Percentiles rank a stretch among this genome's conserved stretches.
Evolutionary conservation across 768 basidiomycete species (phyloP).

Genomic region (Tulasnella sp.): DNA sequence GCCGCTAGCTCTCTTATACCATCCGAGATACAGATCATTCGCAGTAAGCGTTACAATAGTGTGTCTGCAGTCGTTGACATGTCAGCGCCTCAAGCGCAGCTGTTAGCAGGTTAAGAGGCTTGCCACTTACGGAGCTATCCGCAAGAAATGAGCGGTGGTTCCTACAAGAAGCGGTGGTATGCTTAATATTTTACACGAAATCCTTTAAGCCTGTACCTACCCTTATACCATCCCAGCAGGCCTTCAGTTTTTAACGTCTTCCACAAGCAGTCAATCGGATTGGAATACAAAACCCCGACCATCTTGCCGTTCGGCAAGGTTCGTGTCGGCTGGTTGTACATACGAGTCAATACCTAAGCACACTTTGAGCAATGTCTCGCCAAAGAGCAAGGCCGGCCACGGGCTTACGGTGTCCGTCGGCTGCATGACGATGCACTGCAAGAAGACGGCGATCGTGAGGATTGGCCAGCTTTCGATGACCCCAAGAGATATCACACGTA

Average conservation of each 20-base stretch:
- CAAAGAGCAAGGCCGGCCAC: constrained; percentile 6
- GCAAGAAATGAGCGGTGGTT: constrained; percentile 84
- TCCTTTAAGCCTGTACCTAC: too few species aligned
- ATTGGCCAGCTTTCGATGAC: not conserved
- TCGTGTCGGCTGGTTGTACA: constrained; percentile 91
- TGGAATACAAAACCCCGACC: constrained; percentile 72
- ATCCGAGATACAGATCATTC: constrained; percentile 33
- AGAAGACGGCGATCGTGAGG: not conserved
- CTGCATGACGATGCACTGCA: constrained; percentile 83
- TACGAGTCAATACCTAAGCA: constrained; percentile 70
- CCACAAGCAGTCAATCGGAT: constrained; percentile 93
- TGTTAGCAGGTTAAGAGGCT: not conserved
- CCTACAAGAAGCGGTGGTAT: constrained; percentile 36
- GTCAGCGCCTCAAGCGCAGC: not conserved
- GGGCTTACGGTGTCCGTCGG: constrained; percentile 72
- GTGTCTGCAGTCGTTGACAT: constrained; percentile 1
- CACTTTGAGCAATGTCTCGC: not conserved
- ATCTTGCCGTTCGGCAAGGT: constrained; percentile 56
- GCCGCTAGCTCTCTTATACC: constrained; percentile 2
- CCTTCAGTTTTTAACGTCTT: constrained; percentile 91
- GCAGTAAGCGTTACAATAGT: constrained; percentile 86
- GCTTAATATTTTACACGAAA: not conserved
- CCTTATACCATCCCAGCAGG: constrained; percentile 91
- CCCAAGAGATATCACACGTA: constrained; percentile 35
- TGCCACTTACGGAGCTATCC: constrained; percentile 69